phyloP scores from a whole-genome alignment of 805 yeast species.

The Saccharomycopsis selenospora region DNA sequence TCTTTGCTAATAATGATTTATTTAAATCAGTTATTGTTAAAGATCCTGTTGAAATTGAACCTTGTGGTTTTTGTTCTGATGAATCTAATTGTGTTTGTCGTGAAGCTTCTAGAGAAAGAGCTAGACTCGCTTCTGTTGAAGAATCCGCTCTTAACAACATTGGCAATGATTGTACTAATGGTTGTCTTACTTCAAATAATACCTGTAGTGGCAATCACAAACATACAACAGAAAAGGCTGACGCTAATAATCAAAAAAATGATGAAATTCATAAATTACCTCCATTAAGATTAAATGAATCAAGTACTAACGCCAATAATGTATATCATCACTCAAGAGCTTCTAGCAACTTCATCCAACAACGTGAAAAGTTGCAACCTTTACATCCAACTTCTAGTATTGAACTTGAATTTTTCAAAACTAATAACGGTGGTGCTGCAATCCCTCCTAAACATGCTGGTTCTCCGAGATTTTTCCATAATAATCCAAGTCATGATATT shows the following conservation, averaged over 20 bases:
- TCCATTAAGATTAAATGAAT: slow-evolving; percentile 4
- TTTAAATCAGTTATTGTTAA: slow-evolving; percentile 13
- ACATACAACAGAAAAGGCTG: background rate
- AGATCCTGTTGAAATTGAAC: slow-evolving; percentile 33
- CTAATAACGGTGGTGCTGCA: background rate
- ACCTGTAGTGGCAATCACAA: background rate
- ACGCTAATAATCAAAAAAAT: background rate
- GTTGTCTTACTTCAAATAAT: background rate
- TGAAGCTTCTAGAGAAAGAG: slow-evolving; percentile 38
- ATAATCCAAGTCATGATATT: background rate
- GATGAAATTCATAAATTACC: slow-evolving; percentile 1
- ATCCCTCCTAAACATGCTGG: background rate
- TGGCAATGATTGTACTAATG: background rate
- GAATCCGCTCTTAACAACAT: too few species aligned
- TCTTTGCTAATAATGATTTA: slow-evolving; percentile 12
- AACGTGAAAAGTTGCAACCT: background rate
- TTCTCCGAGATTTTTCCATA: background rate
- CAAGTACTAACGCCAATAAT: too few species aligned
- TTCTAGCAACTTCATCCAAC: background rate
- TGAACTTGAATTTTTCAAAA: background rate
- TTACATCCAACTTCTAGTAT: background rate
- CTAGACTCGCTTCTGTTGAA: background rate
- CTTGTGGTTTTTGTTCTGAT: slow-evolving; percentile 92
- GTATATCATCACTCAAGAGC: too few species aligned
- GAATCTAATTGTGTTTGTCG: slow-evolving; percentile 90